phyloP scores from a whole-genome alignment of 352 stramenopile species.

The Globisporangium nodosum region DNA sequence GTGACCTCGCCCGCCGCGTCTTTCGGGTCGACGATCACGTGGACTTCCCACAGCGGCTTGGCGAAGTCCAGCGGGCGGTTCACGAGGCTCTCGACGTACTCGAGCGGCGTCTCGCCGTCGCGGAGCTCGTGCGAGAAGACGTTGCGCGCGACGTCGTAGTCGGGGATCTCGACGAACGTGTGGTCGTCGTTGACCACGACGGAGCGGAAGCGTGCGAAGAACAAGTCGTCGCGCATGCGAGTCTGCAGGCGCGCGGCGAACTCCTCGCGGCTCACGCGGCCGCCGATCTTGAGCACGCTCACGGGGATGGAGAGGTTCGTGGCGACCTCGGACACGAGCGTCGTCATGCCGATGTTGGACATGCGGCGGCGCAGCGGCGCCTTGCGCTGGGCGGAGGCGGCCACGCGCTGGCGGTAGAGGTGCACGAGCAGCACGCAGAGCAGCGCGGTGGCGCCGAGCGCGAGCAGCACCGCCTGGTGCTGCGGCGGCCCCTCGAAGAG shows the following conservation, averaged over 20 bases:
- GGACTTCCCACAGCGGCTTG: slow-evolving; percentile 74
- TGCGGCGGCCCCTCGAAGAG: slow-evolving; percentile 11
- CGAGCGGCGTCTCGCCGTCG: slow-evolving; percentile 48
- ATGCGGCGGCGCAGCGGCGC: slow-evolving; percentile 47
- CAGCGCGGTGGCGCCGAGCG: slow-evolving; percentile 14
- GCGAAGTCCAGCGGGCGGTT: slow-evolving; percentile 62
- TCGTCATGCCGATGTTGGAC: slow-evolving; percentile 66
- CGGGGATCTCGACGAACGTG: slow-evolving; percentile 52
- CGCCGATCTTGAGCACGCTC: slow-evolving; percentile 50
- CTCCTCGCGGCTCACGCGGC: slow-evolving; percentile 32
- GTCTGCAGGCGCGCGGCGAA: slow-evolving; percentile 45
- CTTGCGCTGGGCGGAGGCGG: slow-evolving; percentile 7
- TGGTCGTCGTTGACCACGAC: slow-evolving; percentile 36
- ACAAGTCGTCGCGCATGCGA: slow-evolving; percentile 45
- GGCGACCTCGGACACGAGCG: slow-evolving; percentile 62
- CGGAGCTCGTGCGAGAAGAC: slow-evolving; percentile 50
- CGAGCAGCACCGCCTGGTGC: slow-evolving; percentile 15
- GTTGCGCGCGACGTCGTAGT: slow-evolving; percentile 51
- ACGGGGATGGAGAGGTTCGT: slow-evolving; percentile 78
- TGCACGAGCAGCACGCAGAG: slow-evolving; percentile 10
- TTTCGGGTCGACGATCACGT: slow-evolving; percentile 45
- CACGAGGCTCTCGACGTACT: slow-evolving; percentile 60
- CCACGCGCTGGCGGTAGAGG: slow-evolving; percentile 3
- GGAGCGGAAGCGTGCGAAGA: slow-evolving; percentile 70
- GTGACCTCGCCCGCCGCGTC: slow-evolving; percentile 23